phyloP scores from a whole-genome alignment of 225 moss, liverwort and hornwort species.

The Marchantia polymorpha region DNA sequence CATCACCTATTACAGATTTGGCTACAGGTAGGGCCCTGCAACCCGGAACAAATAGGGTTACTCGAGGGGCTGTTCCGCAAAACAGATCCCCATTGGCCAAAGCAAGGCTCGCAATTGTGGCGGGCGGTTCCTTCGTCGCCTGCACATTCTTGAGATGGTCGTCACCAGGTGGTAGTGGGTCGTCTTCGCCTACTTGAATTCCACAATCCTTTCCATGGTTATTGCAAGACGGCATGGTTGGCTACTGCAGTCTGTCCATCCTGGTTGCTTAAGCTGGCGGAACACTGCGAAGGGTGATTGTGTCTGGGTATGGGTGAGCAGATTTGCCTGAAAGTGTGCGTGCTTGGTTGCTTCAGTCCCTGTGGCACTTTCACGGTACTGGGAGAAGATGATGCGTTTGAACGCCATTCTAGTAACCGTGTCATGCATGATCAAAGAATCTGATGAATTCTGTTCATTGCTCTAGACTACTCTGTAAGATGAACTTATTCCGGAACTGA shows the following conservation, averaged over 20 bases:
- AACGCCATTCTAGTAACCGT: neutral
- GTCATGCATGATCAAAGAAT: neutral
- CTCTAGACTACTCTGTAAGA: neutral
- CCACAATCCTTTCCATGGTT: conserved; percentile 19
- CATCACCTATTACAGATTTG: conserved; percentile 41
- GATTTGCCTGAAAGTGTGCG: neutral
- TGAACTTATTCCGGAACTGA: neutral
- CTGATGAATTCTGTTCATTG: neutral
- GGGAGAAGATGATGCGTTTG: neutral
- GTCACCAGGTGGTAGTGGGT: conserved; percentile 47
- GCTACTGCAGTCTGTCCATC: neutral
- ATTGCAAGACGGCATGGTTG: conserved; percentile 2
- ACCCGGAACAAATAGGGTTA: conserved; percentile 38
- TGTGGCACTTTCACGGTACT: neutral
- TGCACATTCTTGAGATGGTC: conserved; percentile 90
- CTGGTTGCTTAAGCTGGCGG: neutral
- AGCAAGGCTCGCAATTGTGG: conserved; percentile 80
- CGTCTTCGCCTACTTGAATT: conserved; percentile 75
- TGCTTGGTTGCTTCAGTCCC: neutral
- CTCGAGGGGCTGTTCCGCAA: conserved; percentile 50
- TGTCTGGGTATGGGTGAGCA: neutral
- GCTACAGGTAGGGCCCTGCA: conserved; percentile 47
- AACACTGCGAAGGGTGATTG: neutral
- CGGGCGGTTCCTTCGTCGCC: conserved; percentile 64
- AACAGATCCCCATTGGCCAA: conserved; percentile 72